Base-by-base conservation (phyloP, 495 filamentous ascomycete genomes). In the Penicillium steckii region DNA sequence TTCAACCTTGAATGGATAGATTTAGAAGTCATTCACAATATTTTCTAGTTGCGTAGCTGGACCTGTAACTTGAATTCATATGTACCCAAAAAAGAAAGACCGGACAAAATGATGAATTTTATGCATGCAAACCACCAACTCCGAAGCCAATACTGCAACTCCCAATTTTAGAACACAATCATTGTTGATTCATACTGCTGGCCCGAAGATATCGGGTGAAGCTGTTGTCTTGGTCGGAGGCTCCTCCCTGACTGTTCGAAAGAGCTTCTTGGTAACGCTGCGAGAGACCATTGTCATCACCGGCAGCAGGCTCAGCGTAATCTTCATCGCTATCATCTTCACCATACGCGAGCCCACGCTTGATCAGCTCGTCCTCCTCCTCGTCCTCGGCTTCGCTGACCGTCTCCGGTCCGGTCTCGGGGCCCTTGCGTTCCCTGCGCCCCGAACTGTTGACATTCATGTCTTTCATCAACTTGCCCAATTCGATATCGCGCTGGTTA, bases 381-480 rank as follows among this genome's bases (percentile, higher is more conserved):
- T 76, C 72, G 40, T 77, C 74, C 48, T 80, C 77, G 0, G 76
- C 70, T 41, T 81, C 78, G 50, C 78, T 81, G 30, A 80, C 69
- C 30, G 78, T 80, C 55, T 78, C 78, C 19, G 71, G 60, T 32
- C 70, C 71, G 8, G 57, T 50, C 22, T 53, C 46, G 7, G 53
- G 33, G 3, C 63, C 63, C 47, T 60, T 55, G 19, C 47, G 53
- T 22, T 64, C 65, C 44, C 63, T 63, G 30, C 58, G 56, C 10
- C 65, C 65, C n/a, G 74, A 66, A 5, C 76, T 76, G 15, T 79
- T 76, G 58, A 97, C 86, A 26, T 82, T 80, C 89, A 99, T 93
- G 56, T 93, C 94, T 63, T 87, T 87, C 93, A 99, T 96, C 69
- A 97, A 76, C 76, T 88, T 90, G 21, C 87, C 86, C 32, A 97